These are phyloP conservation scores for Neurospora tetrasperma DNA, from an alignment of 495 filamentous ascomycete genomes.

Conservation along the genomic window DNA sequence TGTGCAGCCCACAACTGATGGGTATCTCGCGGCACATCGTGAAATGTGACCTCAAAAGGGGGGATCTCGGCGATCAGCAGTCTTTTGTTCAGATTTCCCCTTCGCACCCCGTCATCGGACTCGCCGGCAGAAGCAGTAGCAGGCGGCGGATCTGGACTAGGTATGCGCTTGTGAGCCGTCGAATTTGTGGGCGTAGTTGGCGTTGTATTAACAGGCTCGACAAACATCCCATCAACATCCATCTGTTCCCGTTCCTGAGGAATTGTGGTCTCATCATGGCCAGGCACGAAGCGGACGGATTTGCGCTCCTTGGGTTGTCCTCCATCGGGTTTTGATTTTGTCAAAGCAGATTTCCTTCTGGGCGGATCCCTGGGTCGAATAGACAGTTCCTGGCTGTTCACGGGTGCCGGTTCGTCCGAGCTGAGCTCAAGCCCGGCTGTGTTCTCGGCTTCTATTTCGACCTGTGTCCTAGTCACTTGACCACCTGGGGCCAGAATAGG, in stretches of 20 bases:
- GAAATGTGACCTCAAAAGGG: slow-evolving; percentile 21
- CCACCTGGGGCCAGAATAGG: neutral
- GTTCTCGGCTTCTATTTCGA: neutral
- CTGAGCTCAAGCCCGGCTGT: neutral
- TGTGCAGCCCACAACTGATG: slow-evolving; percentile 21
- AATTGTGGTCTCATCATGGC: slow-evolving; percentile 10
- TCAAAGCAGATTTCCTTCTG: neutral
- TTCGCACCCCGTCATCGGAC: slow-evolving; percentile 7
- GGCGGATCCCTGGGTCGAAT: neutral
- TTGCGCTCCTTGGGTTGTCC: slow-evolving; percentile 21
- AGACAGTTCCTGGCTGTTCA: neutral
- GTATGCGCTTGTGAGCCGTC: neutral
- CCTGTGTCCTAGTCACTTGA: neutral
- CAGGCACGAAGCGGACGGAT: slow-evolving; percentile 29
- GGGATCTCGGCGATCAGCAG: slow-evolving; percentile 16
- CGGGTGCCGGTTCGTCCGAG: neutral
- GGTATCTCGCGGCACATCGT: slow-evolving; percentile 19
- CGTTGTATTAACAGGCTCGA: neutral
- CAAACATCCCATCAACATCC: slow-evolving; percentile 9
- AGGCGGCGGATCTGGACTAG: slow-evolving; percentile 16
- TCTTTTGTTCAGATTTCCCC: slow-evolving; percentile 17
- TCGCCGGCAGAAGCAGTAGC: neutral
- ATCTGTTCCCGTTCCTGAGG: slow-evolving; percentile 18
- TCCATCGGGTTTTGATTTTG: neutral
- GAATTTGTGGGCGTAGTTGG: neutral